phyloP scores from a whole-genome alignment of 176 grass and related monocot genomes.

The Alopecurus myosuroides region DNA sequence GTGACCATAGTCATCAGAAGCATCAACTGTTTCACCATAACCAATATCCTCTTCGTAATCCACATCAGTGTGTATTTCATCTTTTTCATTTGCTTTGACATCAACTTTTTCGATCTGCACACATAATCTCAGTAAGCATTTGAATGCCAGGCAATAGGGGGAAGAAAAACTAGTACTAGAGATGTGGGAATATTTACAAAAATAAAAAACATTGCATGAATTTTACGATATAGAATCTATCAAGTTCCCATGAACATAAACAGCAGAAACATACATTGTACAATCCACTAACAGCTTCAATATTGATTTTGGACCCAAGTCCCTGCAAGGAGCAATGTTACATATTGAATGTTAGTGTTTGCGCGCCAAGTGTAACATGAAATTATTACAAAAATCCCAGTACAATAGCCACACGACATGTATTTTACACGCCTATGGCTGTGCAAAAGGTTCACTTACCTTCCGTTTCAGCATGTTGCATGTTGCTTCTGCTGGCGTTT shows the following conservation, averaged over 20 bases:
- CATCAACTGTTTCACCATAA: background rate
- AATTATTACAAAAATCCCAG: background rate
- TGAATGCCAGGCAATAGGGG: background rate
- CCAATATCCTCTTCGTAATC: background rate
- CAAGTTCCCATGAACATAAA: conserved; percentile 4
- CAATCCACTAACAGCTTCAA: conserved; percentile 48
- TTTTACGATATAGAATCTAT: background rate
- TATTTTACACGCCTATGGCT: background rate
- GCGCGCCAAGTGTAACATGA: background rate
- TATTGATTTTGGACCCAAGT: conserved; percentile 61
- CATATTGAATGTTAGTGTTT: background rate
- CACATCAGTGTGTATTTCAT: background rate
- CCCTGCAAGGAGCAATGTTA: conserved; percentile 35
- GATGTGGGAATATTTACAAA: background rate
- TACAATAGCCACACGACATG: background rate
- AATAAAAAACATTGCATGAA: background rate
- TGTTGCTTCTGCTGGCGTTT: conserved; percentile 81
- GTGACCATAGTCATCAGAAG: background rate
- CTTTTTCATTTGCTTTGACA: background rate
- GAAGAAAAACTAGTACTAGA: background rate
- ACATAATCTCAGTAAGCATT: background rate
- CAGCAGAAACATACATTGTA: conserved; percentile 51
- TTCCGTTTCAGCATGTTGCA: conserved; percentile 84
- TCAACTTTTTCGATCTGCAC: background rate
- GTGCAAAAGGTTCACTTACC: conserved; percentile 35